Evolutionary conservation across 495 filamentous ascomycete genomes (phyloP).

Genomic region (Hypoxylon cercidicola): DNA sequence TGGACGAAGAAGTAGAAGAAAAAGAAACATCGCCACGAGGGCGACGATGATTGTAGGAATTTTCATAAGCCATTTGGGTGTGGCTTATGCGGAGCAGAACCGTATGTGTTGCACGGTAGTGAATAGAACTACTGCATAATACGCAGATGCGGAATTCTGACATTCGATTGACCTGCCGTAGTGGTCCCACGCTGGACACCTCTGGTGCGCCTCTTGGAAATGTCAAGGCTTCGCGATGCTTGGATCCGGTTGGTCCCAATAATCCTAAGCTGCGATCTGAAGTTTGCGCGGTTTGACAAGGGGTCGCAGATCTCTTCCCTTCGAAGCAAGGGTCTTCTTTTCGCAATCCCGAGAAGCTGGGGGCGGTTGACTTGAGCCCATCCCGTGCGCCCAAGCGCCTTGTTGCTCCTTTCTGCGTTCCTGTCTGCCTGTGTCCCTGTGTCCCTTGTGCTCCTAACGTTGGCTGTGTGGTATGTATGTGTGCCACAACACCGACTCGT

Average conservation of each 20-base stretch:
- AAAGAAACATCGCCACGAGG: constrained; percentile 12
- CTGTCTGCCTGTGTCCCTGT: too few species aligned
- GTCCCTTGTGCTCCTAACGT: constrained; percentile 32
- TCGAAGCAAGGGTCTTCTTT: constrained; percentile 37
- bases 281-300: constrained; percentile 38
- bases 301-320: constrained; percentile 39
- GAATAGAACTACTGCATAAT: constrained; percentile 5
- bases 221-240: constrained; percentile 24
- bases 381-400: constrained; percentile 40
- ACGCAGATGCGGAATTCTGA: constrained; percentile 2
- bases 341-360: constrained; percentile 44
- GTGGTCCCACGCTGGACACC: neutral
- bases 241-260: constrained; percentile 40
- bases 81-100: constrained; percentile 19
- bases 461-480: constrained; percentile 17
- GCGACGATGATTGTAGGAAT: neutral
- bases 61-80: neutral
- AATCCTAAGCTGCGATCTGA: constrained; percentile 33
- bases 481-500: constrained; percentile 13
- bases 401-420: constrained; percentile 13
- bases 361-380: constrained; percentile 25
- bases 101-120: constrained; percentile 14
- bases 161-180: constrained; percentile 2
- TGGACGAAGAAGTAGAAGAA: constrained; percentile 2
- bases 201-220: constrained; percentile 1